These are phyloP conservation scores for Globisporangium paddicum DNA, from an alignment of 352 stramenopile species.

Conservation along the genomic window DNA sequence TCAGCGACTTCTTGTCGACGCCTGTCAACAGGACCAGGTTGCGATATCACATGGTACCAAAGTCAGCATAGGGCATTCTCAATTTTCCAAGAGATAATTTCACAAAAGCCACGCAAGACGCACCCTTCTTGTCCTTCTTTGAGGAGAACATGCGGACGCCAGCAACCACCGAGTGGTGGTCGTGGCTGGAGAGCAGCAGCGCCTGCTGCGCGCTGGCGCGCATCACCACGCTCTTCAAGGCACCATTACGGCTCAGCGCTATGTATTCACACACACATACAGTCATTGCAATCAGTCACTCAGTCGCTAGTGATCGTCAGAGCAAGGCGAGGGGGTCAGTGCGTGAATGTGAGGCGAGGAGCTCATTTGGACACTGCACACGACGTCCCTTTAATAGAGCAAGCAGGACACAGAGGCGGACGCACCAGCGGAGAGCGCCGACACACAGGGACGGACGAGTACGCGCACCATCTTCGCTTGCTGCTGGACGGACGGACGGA, in stretches of 20 bases:
- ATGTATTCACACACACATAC: background rate
- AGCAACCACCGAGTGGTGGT: constrained; percentile 1
- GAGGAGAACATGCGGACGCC: constrained; percentile 30
- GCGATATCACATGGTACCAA: background rate
- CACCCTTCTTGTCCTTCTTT: constrained; percentile 57
- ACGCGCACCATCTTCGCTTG: constrained; percentile 54
- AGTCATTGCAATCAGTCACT: background rate
- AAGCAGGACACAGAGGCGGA: no score
- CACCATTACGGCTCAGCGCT: constrained; percentile 19
- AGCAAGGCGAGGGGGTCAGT: background rate
- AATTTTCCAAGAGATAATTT: no score
- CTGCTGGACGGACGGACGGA: background rate
- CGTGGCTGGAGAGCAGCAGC: constrained; percentile 7
- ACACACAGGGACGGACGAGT: constrained; percentile 59
- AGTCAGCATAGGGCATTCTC: background rate
- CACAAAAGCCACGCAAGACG: background rate
- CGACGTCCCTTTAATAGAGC: background rate
- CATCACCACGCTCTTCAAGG: constrained; percentile 16
- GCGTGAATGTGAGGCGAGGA: background rate
- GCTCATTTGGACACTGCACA: background rate
- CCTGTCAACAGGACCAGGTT: background rate
- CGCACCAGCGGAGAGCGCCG: constrained; percentile 7
- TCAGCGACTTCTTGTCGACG: constrained; percentile 48
- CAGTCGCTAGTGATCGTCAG: background rate
- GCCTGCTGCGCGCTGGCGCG: constrained; percentile 16